phyloP scores from a whole-genome alignment of 2,329 filamentous ascomycete genomes.

The Trichoderma koningii region DNA sequence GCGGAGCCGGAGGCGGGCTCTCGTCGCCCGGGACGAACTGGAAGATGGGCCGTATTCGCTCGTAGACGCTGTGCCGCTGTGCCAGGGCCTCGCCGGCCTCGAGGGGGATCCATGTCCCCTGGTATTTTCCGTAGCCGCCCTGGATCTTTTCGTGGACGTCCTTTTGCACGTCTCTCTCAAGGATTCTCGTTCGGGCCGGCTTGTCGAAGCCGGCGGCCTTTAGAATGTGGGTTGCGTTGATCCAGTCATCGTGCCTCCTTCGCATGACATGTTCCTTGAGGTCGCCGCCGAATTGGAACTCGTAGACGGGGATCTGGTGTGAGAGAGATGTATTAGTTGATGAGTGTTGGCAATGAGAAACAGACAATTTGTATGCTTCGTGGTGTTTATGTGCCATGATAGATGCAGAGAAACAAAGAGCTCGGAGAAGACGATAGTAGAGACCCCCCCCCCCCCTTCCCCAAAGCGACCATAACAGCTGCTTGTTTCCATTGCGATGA shows the following conservation, averaged over 20 bases:
- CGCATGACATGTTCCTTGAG: slow-evolving; percentile 91
- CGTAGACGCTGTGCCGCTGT: slow-evolving; percentile 81
- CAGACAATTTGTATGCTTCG: too few species aligned
- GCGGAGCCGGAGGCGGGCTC: slow-evolving; percentile 90
- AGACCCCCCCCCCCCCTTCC: neutral
- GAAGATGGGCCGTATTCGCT: slow-evolving; percentile 83
- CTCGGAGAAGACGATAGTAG: neutral
- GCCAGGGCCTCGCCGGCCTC: slow-evolving; percentile 78
- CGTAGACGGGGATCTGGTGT: slow-evolving; percentile 84
- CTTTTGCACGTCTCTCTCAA: slow-evolving; percentile 96
- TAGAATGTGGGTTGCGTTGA: slow-evolving; percentile 98
- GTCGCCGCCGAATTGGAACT: slow-evolving; percentile 82
- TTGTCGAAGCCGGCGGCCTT: slow-evolving; percentile 98
- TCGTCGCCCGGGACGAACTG: slow-evolving; percentile 82
- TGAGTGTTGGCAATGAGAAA: neutral
- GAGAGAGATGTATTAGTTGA: slow-evolving; percentile 7
- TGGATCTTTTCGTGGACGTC: slow-evolving; percentile 97
- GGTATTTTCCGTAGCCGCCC: slow-evolving; percentile 97
- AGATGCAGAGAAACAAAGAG: neutral
- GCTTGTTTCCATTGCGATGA: neutral
- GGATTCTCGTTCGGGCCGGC: slow-evolving; percentile 87
- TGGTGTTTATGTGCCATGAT: too few species aligned
- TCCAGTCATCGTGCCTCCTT: slow-evolving; percentile 89
- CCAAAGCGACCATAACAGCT: neutral
- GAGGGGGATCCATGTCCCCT: slow-evolving; percentile 97